Percentiles rank a stretch among this genome's conserved stretches.
Evolutionary conservation across 768 basidiomycete genomes (phyloP).

Genomic region (Suillus subalutaceus): DNA sequence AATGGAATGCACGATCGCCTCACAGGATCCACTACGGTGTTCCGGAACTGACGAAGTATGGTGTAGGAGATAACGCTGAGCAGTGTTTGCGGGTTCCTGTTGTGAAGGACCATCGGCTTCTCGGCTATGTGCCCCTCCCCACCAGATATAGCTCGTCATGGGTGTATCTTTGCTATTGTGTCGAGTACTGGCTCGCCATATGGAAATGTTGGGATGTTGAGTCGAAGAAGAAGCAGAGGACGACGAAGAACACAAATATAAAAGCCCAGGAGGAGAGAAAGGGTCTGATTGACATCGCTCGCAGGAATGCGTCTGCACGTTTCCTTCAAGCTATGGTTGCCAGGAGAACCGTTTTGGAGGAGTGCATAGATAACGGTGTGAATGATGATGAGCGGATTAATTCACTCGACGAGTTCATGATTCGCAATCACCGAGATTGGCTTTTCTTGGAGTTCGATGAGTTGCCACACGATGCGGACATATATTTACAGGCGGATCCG

Average conservation of each 20-base stretch:
- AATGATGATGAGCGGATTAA: too few relatives aligned
- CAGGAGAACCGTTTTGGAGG: background rate
- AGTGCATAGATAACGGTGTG: too few relatives aligned
- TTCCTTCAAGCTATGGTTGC: background rate
- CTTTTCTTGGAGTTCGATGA: too few relatives aligned
- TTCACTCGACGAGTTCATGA: too few relatives aligned
- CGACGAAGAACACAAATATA: too few relatives aligned
- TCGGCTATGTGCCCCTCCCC: background rate
- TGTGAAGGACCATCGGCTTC: background rate
- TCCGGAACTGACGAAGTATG: background rate
- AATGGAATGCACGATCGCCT: background rate
- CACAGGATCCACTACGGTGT: background rate
- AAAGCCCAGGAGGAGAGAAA: background rate
- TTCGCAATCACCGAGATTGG: too few relatives aligned
- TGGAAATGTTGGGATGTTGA: background rate
- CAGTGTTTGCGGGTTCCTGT: background rate
- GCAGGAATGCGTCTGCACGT: background rate
- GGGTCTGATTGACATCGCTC: background rate
- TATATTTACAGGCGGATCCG: too few relatives aligned
- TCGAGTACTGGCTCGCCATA: background rate
- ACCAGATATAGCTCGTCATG: background rate
- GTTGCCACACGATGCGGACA: too few relatives aligned
- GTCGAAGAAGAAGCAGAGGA: background rate
- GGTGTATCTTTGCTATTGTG: background rate
- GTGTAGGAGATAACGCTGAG: background rate